Percentiles rank a stretch among this genome's conserved stretches.
Evolutionary conservation across 768 basidiomycete genomes (phyloP).

Genomic region (Lentinula sp.): DNA sequence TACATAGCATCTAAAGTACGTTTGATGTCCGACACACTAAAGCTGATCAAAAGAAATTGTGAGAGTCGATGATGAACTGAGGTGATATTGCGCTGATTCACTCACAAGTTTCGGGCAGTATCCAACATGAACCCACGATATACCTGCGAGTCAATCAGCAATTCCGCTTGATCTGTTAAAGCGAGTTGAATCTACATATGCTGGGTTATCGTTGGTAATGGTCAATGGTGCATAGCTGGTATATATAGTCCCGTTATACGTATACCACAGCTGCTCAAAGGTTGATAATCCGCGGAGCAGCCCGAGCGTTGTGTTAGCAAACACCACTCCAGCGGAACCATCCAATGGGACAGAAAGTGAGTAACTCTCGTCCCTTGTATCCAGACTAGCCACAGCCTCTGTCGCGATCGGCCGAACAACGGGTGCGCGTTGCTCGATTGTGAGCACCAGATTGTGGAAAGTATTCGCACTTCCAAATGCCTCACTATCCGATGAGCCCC

Average conservation of each 20-base stretch:
- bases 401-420: slow-evolving; percentile 37
- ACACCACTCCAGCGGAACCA: slow-evolving; percentile 47
- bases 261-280: slow-evolving; percentile 67
- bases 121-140: slow-evolving; percentile 80
- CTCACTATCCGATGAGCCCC: slow-evolving; percentile 41
- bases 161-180: background rate
- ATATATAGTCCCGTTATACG: slow-evolving; percentile 40
- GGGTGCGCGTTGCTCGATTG: slow-evolving; percentile 23
- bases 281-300: slow-evolving; percentile 72
- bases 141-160: slow-evolving; percentile 31
- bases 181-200: slow-evolving; percentile 42
- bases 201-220: slow-evolving; percentile 54
- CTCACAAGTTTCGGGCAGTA: slow-evolving; percentile 71
- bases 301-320: slow-evolving; percentile 60
- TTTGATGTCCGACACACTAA: slow-evolving; percentile 3
- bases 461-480: slow-evolving; percentile 31
- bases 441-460: slow-evolving; percentile 38
- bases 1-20: slow-evolving; percentile 74
- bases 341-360: slow-evolving; percentile 46
- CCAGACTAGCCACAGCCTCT: slow-evolving; percentile 45
- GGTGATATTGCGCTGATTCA: slow-evolving; percentile 5
- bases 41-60: background rate
- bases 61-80: background rate
- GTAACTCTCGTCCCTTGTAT: slow-evolving; percentile 55
- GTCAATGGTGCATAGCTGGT: slow-evolving; percentile 48